A percentile compares a stretch with the other conserved stretches of the same genome.
Conservation (phyloP, 768 basidiomycete genomes). For the Cubamyces lactineus region DNA sequence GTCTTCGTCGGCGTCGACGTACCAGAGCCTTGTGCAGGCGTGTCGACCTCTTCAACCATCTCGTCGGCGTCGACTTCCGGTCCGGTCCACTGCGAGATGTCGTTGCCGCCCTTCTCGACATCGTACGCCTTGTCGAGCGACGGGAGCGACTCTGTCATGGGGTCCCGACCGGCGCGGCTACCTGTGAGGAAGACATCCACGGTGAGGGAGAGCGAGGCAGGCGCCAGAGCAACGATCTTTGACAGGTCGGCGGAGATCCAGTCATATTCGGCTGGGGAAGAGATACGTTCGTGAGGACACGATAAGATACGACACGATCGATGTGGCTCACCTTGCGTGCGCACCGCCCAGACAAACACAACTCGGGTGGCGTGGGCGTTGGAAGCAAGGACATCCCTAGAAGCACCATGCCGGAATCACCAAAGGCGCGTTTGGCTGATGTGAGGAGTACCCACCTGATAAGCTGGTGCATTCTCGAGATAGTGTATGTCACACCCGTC, state of each 20-base stretch:
- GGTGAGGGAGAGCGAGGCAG: conserved; percentile 23
- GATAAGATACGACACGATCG: not conserved
- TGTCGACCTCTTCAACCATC: not conserved
- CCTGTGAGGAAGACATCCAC: conserved; percentile 25
- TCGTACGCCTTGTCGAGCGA: not conserved
- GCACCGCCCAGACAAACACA: conserved; percentile 36
- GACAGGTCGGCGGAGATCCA: conserved; percentile 23
- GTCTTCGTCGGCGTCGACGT: not conserved
- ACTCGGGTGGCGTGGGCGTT: conserved; percentile 23
- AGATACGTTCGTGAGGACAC: not conserved
- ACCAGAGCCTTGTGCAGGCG: not conserved
- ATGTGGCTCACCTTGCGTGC: conserved; percentile 25
- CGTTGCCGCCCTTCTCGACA: not conserved
- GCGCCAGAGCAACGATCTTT: conserved; percentile 14
- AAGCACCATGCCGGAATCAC: not conserved
- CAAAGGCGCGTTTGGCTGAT: too few relatives aligned
- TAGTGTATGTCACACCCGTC: conserved; percentile 38
- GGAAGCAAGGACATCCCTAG: not conserved
- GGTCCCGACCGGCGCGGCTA: not conserved
- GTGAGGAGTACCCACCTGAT: conserved; percentile 30
- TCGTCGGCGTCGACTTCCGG: not conserved
- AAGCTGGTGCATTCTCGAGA: conserved; percentile 40
- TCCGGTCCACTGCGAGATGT: not conserved
- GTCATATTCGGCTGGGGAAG: conserved; percentile 24
- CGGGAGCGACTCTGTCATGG: not conserved